Evolutionary conservation across 257 asterid species (phyloP).

Genomic region (Ilex asprella): DNA sequence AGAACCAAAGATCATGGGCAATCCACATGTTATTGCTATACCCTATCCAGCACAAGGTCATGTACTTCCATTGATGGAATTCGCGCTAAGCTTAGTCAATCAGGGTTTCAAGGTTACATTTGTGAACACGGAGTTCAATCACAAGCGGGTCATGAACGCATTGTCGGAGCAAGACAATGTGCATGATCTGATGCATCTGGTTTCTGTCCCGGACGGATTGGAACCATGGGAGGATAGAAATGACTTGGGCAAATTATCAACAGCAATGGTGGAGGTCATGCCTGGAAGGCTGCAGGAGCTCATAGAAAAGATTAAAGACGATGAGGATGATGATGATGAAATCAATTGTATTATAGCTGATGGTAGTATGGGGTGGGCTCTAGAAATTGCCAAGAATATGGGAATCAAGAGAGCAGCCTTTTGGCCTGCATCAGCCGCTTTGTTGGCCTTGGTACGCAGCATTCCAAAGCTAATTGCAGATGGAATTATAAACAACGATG

Average conservation of each 20-base stretch:
- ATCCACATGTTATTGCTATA: constrained; percentile 37
- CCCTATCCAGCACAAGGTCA: constrained; percentile 62
- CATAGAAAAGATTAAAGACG: constrained; percentile 21
- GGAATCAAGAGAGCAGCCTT: constrained; percentile 39
- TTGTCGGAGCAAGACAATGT: constrained; percentile 17
- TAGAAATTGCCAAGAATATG: constrained; percentile 36
- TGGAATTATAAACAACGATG: constrained; percentile 39
- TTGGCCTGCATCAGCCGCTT: constrained; percentile 33
- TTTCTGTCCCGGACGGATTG: constrained; percentile 58
- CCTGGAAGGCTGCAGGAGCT: constrained; percentile 45
- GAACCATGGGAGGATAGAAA: constrained; percentile 50
- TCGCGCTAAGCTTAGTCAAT: constrained; percentile 37
- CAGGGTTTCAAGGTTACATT: constrained; percentile 39
- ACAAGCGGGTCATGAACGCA: constrained; percentile 28
- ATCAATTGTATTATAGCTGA: constrained; percentile 43
- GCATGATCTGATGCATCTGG: constrained; percentile 24
- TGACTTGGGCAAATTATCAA: constrained; percentile 24
- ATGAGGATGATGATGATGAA: constrained; percentile 18
- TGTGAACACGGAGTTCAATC: constrained; percentile 33
- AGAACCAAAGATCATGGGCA: background rate
- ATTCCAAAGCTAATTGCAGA: constrained; percentile 32
- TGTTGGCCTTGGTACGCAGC: constrained; percentile 25
- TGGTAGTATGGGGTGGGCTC: constrained; percentile 34
- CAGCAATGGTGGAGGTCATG: constrained; percentile 24
- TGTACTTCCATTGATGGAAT: constrained; percentile 41